phyloP scores from a whole-genome alignment of 208 protist species.

The Wallacemonas rigidus region DNA sequence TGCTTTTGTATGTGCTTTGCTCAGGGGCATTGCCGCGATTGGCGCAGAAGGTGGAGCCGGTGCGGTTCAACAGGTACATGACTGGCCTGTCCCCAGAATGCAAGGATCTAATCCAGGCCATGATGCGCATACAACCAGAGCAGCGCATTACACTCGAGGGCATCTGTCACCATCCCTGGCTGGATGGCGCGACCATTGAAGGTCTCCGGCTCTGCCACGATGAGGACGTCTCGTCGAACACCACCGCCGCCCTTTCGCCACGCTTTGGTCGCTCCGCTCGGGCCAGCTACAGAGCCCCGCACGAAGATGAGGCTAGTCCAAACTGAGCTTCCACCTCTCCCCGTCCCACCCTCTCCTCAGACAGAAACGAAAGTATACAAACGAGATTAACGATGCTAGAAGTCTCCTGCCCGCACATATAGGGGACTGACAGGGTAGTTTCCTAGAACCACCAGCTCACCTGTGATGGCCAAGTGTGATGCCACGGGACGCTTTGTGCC shows the following conservation, averaged over 20 bases:
- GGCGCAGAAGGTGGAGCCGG: conserved; percentile 10
- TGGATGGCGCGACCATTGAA: conserved; percentile 24
- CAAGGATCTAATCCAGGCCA: conserved; percentile 41
- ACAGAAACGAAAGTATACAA: too few species aligned
- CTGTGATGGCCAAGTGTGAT: too few species aligned
- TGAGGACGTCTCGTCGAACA: conserved; percentile 30
- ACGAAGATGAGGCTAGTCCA: conserved; percentile 3
- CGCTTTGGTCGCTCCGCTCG: conserved; percentile 19
- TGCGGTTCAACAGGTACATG: conserved; percentile 38
- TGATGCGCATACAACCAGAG: conserved; percentile 41
- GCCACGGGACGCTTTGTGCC: too few species aligned
- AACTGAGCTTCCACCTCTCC: neutral
- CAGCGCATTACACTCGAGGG: conserved; percentile 33
- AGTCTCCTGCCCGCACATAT: too few species aligned
- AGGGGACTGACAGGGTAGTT: too few species aligned
- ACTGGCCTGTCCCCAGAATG: conserved; percentile 33
- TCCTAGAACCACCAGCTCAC: too few species aligned
- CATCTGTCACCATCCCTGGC: conserved; percentile 53
- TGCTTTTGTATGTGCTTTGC: conserved; percentile 77
- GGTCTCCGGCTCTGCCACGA: conserved; percentile 19
- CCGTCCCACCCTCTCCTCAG: too few species aligned
- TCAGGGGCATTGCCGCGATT: conserved; percentile 59
- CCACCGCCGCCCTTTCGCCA: conserved; percentile 27
- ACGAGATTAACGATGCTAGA: too few species aligned
- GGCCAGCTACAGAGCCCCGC: neutral